These are phyloP conservation scores for Pythium periplocum DNA, from an alignment of 352 stramenopile species.

Conservation along the genomic window DNA sequence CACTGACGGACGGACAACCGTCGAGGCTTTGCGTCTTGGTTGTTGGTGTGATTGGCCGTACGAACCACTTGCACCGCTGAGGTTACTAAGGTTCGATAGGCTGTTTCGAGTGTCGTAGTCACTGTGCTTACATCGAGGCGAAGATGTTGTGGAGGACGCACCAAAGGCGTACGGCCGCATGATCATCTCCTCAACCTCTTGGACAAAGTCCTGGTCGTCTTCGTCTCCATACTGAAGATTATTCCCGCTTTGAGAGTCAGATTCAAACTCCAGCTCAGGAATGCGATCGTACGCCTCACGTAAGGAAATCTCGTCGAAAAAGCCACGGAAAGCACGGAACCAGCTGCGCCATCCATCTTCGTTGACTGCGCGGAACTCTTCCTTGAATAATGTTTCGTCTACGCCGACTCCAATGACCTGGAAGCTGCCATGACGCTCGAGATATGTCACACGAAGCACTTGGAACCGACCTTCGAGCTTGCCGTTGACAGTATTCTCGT, in stretches of 20 bases:
- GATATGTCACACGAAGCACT: slow-evolving; percentile 38
- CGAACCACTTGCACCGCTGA: too few relatives aligned
- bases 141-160: too few relatives aligned
- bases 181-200: slow-evolving; percentile 17
- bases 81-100: too few relatives aligned
- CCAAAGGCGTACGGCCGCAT: slow-evolving; percentile 13
- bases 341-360: slow-evolving; percentile 34
- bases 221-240: slow-evolving; percentile 5
- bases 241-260: slow-evolving; percentile 1
- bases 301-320: slow-evolving; percentile 37
- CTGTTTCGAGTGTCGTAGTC: too few relatives aligned
- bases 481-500: slow-evolving; percentile 51
- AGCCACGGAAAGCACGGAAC: slow-evolving; percentile 41
- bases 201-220: slow-evolving; percentile 10
- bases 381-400: slow-evolving; percentile 34
- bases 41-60: too few relatives aligned
- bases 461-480: slow-evolving; percentile 39
- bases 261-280: slow-evolving; percentile 26
- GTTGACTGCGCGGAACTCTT: slow-evolving; percentile 37
- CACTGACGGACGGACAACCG: too few relatives aligned
- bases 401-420: slow-evolving; percentile 40
- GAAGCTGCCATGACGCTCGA: slow-evolving; percentile 45
- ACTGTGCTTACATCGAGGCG: too few relatives aligned
- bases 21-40: too few relatives aligned
- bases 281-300: slow-evolving; percentile 29